Percentiles rank a stretch among this genome's conserved stretches.
Conservation (phyloP, 345 rosid genomes). For the Citrus unshiu region DNA sequence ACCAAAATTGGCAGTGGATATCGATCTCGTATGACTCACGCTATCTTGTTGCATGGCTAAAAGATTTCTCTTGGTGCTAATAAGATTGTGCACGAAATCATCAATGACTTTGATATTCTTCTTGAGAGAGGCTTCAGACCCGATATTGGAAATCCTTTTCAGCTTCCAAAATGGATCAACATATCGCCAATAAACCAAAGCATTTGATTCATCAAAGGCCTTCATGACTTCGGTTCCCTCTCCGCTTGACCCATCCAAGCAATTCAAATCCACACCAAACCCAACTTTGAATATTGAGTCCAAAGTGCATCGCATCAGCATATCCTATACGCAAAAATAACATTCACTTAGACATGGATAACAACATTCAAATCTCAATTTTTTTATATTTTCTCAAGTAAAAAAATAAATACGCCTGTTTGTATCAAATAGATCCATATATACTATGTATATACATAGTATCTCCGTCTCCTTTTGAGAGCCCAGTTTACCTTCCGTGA, state of each 20-base stretch:
- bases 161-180: slow-evolving; percentile 72
- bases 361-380: background rate
- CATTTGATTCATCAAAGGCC: slow-evolving; percentile 71
- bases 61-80: slow-evolving; percentile 42
- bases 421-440: background rate
- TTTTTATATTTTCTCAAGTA: too few species aligned
- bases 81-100: slow-evolving; percentile 45
- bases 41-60: slow-evolving; percentile 13
- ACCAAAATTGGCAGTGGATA: background rate
- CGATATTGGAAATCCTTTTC: slow-evolving; percentile 48
- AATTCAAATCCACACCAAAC: slow-evolving; percentile 64
- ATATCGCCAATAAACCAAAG: slow-evolving; percentile 43
- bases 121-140: slow-evolving; percentile 50
- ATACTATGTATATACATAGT: too few species aligned
- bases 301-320: slow-evolving; percentile 60
- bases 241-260: slow-evolving; percentile 53
- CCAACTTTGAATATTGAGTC: slow-evolving; percentile 82
- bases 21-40: slow-evolving; percentile 23
- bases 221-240: slow-evolving; percentile 46
- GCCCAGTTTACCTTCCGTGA: too few species aligned
- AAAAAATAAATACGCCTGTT: background rate
- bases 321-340: slow-evolving; percentile 29
- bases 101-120: slow-evolving; percentile 42
- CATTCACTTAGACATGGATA: background rate
- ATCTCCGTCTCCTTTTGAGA: too few species aligned